phyloP scores from a whole-genome alignment of 345 rosid species.

The Populus tremula region DNA sequence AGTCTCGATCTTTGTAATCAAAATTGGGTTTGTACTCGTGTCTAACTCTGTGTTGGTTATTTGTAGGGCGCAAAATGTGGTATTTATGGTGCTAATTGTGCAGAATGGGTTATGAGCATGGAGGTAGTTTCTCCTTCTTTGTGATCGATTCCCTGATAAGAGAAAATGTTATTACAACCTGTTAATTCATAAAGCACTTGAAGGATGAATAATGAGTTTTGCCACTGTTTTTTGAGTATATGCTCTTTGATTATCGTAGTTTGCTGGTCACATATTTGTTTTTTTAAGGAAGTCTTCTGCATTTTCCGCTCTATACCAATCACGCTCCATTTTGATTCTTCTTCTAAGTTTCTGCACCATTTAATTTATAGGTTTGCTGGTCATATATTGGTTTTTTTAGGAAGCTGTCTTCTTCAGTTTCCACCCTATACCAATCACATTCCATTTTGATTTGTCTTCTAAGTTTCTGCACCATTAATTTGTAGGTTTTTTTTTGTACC shows the following conservation, averaged over 20 bases:
- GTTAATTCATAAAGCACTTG: neutral
- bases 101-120: constrained; percentile 98
- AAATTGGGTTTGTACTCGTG: neutral
- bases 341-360: neutral
- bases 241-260: neutral
- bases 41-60: constrained; percentile 6
- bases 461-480: neutral
- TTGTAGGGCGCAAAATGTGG: constrained; percentile 81
- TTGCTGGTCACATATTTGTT: neutral
- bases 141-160: neutral
- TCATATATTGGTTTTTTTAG: neutral
- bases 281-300: neutral
- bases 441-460: neutral
- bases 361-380: neutral
- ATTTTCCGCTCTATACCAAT: neutral
- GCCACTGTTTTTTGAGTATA: neutral
- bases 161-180: neutral
- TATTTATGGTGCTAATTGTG: constrained; percentile 79
- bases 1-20: neutral
- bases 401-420: too few species aligned
- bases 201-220: neutral
- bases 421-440: neutral
- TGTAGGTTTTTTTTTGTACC: neutral
- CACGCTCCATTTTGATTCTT: neutral
- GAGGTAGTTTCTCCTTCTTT: constrained; percentile 51